These are phyloP conservation scores for Cercospora sesami DNA, from an alignment of 2,329 filamentous ascomycete species.

Conservation along the genomic window DNA sequence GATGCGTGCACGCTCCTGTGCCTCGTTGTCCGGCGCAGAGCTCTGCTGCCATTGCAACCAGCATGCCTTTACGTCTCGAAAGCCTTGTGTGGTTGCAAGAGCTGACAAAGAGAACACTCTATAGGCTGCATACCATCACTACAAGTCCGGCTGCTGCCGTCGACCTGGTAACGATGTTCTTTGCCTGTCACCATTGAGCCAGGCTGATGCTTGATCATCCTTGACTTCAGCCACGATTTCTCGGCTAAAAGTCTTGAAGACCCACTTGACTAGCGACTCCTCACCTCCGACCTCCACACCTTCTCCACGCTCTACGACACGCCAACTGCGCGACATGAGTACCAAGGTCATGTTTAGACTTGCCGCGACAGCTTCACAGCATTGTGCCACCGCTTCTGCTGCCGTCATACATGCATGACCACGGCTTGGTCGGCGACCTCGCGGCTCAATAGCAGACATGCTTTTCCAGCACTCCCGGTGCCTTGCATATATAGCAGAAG, in stretches of 20 bases:
- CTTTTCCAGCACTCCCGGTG: constrained; percentile 7
- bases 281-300: not conserved
- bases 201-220: constrained; percentile 4
- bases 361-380: not conserved
- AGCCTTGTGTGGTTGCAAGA: not conserved
- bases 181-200: not conserved
- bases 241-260: not conserved
- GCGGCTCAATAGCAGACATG: constrained; percentile 2
- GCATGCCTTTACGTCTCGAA: not conserved
- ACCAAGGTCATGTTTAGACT: not conserved
- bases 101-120: not conserved
- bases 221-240: constrained; percentile 6
- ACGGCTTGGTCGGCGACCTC: not conserved
- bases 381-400: not conserved
- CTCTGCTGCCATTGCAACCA: not conserved
- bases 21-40: not conserved
- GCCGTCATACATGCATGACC: constrained; percentile 1
- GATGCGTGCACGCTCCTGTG: not conserved
- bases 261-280: not conserved
- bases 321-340: constrained; percentile 20
- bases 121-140: not conserved
- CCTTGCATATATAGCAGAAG: constrained; percentile 9
- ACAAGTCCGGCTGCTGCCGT: not conserved
- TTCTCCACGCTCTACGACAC: constrained; percentile 13
- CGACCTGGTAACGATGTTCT: not conserved